phyloP scores from a whole-genome alignment of 1,284 basidiomycete species.

The Pseudomicrostroma phylloplanum region DNA sequence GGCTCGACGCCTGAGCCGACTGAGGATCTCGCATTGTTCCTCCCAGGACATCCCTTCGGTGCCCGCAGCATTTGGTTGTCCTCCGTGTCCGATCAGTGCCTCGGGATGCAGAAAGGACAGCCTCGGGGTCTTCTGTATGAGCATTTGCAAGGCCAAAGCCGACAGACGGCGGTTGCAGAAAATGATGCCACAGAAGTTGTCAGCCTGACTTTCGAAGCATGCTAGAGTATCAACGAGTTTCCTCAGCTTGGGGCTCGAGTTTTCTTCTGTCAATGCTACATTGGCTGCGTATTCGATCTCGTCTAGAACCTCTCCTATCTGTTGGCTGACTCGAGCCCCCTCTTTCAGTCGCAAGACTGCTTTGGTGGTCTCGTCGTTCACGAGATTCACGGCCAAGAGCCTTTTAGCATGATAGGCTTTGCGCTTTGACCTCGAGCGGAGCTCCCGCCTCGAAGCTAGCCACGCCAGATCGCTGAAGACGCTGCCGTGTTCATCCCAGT shows the following conservation, averaged over 20 bases:
- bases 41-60: conserved; percentile 27
- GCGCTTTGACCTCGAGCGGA: background rate
- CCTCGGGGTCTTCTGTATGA: conserved; percentile 22
- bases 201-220: conserved; percentile 17
- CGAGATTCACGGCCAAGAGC: background rate
- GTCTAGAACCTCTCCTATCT: conserved; percentile 17
- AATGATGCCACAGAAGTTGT: conserved; percentile 32
- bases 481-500: conserved; percentile 21
- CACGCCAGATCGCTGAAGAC: conserved; percentile 31
- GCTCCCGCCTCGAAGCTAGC: conserved; percentile 6
- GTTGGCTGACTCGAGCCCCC: conserved; percentile 17
- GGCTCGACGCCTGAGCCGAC: conserved; percentile 22
- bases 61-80: conserved; percentile 10
- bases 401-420: background rate
- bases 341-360: conserved; percentile 16
- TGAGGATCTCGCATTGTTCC: conserved; percentile 26
- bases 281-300: conserved; percentile 15
- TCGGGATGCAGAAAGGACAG: conserved; percentile 28
- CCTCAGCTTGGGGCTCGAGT: conserved; percentile 24
- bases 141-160: conserved; percentile 26
- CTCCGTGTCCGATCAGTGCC: conserved; percentile 28
- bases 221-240: conserved; percentile 25
- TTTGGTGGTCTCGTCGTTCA: background rate
- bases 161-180: conserved; percentile 34
- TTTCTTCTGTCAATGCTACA: conserved; percentile 13